Evolutionary conservation across 805 yeast genomes (phyloP), one percentile per base, ranked within the genome.

Genomic region (Candida mattraensis): DNA sequence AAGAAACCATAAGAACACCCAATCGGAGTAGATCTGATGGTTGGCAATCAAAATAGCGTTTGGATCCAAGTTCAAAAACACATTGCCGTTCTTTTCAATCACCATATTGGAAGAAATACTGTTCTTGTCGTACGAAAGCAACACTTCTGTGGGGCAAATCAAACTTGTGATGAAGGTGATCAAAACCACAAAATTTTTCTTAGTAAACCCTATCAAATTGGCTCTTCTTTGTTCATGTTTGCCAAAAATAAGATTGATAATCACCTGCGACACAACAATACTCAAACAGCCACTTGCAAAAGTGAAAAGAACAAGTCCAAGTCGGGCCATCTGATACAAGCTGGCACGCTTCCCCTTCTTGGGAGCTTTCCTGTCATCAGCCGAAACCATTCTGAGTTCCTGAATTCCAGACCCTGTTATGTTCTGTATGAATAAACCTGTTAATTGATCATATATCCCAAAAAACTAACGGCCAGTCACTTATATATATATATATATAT

Each of bases 1-100:
- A 14, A 85, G 42, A 77, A 86, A 91, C 99, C 99, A 91, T 37
- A 87, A 48, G 50, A 76, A 88, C 8, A 84, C 70, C 99, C 99
- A 91, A 58, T 91, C 99, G 3, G 91, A 79, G 58, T 91, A 91
- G 16, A 91, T 82, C 63, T 89, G 97, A 60, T 91, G 98, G 56
- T 91, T 91, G n/a, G 93, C 77, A 22, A 89, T 80, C 29, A 83
- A 57, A 2, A 91, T 50, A 10, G 67, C 66, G 11, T 43, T 44
- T 12, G 46, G 40, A 24, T 56, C 58, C 5, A 62, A 40, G 4
- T 37, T 44, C 12, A 56, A 32, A 8, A 31, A 14, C 5, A 41
- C 24, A 6, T 25, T 23, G 9, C 43, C 48, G 11, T 39, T 29
- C n/a, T 45, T 34, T 1, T 30, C 18, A 4, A 36, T 30, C 3